phyloP scores from a whole-genome alignment of 768 basidiomycete genomes.

The Termitomyces sp. region DNA sequence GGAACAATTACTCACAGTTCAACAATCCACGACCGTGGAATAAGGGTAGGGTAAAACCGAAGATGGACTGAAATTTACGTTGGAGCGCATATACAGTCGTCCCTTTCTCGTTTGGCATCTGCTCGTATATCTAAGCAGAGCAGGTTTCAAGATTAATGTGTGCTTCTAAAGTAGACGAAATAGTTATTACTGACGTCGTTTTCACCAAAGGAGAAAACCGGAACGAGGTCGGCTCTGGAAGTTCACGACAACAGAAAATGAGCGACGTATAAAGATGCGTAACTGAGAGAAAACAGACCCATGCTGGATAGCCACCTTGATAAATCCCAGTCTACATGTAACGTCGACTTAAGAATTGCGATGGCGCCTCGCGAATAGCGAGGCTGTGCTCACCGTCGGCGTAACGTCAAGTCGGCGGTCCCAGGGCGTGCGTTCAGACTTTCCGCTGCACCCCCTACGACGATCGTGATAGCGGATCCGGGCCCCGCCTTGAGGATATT shows the following conservation, averaged over 20 bases:
- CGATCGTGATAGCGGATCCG: conserved; percentile 80
- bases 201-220: conserved; percentile 98
- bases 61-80: conserved; percentile 85
- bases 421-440: conserved; percentile 92
- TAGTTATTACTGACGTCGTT: conserved; percentile 67
- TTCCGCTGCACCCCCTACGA: conserved; percentile 95
- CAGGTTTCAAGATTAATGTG: not conserved
- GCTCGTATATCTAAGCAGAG: conserved; percentile 76
- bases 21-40: conserved; percentile 95
- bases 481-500: conserved; percentile 72
- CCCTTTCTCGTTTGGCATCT: conserved; percentile 94
- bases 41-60: conserved; percentile 95
- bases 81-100: conserved; percentile 84
- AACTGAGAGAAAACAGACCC: conserved; percentile 50
- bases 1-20: conserved; percentile 60
- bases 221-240: conserved; percentile 88
- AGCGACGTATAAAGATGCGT: not conserved
- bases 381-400: conserved; percentile 50
- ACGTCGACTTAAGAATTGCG: not conserved
- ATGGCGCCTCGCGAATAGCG: not conserved
- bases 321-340: conserved; percentile 79
- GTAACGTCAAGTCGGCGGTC: conserved; percentile 86
- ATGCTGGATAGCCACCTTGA: conserved; percentile 88
- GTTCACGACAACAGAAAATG: not conserved
- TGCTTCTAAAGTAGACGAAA: conserved; percentile 4